Evolutionary conservation across 768 basidiomycete species (phyloP).

Genomic region (Amanita pseudoporphyria): DNA sequence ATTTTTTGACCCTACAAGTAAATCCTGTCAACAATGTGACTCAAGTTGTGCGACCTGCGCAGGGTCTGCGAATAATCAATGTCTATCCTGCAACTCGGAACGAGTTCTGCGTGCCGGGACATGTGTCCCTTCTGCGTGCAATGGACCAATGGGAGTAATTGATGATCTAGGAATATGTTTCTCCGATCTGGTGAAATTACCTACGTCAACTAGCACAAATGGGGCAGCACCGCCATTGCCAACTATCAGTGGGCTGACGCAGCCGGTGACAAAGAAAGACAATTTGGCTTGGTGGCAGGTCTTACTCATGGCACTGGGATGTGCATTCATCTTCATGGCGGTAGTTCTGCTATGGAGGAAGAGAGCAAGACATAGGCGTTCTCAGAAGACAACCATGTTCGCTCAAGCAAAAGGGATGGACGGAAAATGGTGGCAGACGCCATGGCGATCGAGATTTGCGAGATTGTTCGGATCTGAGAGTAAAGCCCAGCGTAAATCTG

Average conservation of each 20-base stretch:
- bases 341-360: conserved; percentile 63
- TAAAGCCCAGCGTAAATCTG: background rate
- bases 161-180: conserved; percentile 72
- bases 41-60: conserved; percentile 71
- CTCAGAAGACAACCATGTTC: conserved; percentile 58
- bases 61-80: conserved; percentile 53
- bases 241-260: conserved; percentile 45
- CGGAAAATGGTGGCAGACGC: conserved; percentile 35
- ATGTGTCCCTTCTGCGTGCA: conserved; percentile 58
- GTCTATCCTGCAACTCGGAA: conserved; percentile 59
- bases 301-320: conserved; percentile 72
- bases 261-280: conserved; percentile 33
- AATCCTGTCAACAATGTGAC: conserved; percentile 64
- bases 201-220: conserved; percentile 35
- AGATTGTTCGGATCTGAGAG: conserved; percentile 44
- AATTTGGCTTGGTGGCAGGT: conserved; percentile 75
- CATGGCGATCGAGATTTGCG: conserved; percentile 50
- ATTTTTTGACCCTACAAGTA: conserved; percentile 59
- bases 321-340: conserved; percentile 65
- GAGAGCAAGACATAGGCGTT: conserved; percentile 60
- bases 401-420: conserved; percentile 49
- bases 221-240: conserved; percentile 35
- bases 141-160: conserved; percentile 41
- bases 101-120: conserved; percentile 55
- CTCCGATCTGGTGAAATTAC: conserved; percentile 53